Conservation (phyloP, 805 yeast species). For the Maudiozyma pseudohumilis region DNA sequence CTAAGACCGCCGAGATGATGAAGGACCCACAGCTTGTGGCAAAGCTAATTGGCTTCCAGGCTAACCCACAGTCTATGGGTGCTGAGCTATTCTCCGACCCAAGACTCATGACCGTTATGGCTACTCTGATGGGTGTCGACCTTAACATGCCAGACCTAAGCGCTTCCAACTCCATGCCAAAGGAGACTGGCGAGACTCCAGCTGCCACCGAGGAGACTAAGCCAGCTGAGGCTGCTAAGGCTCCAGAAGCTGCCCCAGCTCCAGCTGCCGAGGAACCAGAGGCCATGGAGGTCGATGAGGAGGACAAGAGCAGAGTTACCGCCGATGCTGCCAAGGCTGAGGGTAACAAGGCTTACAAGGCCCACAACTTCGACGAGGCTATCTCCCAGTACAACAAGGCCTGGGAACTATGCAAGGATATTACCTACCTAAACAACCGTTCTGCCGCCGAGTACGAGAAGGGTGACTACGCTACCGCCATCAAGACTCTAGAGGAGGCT, state of each 20-base stretch:
- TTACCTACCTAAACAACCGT: constrained; percentile 88
- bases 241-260: too few relatives aligned
- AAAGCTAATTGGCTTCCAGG: constrained; percentile 46
- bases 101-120: constrained; percentile 80
- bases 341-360: constrained; percentile 82
- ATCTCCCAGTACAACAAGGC: constrained; percentile 80
- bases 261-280: constrained; percentile 22
- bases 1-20: constrained; percentile 79
- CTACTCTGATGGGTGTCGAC: constrained; percentile 76
- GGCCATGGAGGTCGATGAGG: constrained; percentile 32
- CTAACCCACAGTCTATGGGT: constrained; percentile 68
- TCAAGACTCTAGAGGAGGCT: constrained; percentile 70
- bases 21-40: constrained; percentile 76
- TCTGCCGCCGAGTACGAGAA: constrained; percentile 98
- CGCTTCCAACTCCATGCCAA: constrained; percentile 23
- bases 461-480: constrained; percentile 81
- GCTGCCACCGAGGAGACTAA: constrained; percentile 9
- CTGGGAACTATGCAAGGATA: constrained; percentile 70
- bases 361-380: constrained; percentile 85
- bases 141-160: constrained; percentile 37
- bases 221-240: constrained; percentile 9
- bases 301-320: constrained; percentile 31
- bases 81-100: constrained; percentile 68
- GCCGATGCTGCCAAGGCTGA: constrained; percentile 70
- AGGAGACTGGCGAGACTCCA: constrained; percentile 17